These are phyloP conservation scores for Hamamelis virginiana DNA, from an alignment of 164 flowering plant genomes.

Conservation along the genomic window DNA sequence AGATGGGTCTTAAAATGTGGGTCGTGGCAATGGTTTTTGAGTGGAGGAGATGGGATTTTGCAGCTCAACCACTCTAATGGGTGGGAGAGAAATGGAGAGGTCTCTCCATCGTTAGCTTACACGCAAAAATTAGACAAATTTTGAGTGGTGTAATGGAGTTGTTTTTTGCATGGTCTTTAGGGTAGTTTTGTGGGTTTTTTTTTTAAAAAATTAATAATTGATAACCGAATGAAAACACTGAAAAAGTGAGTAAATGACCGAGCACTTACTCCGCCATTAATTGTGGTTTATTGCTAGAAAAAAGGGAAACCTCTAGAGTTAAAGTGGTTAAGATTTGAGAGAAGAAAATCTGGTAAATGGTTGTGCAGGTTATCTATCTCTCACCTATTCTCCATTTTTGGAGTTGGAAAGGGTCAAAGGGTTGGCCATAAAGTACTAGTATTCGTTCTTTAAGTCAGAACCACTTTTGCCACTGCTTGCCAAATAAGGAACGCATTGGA, in stretches of 20 bases:
- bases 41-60: slow-evolving; percentile 16
- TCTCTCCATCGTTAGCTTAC: slow-evolving; percentile 18
- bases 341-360: too few species aligned
- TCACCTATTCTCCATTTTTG: too few species aligned
- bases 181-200: not conserved
- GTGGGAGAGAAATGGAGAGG: slow-evolving; percentile 31
- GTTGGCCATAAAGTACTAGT: too few species aligned
- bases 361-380: too few species aligned
- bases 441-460: too few species aligned
- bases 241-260: not conserved
- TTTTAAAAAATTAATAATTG: not conserved
- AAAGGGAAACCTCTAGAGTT: not conserved
- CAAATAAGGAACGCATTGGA: too few species aligned
- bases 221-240: too few species aligned
- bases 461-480: too few species aligned
- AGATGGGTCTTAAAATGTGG: too few species aligned
- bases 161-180: not conserved
- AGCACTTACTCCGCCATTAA: not conserved
- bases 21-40: not conserved
- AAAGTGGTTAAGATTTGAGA: too few species aligned
- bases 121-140: slow-evolving; percentile 28
- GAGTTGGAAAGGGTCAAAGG: too few species aligned
- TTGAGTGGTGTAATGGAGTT: not conserved
- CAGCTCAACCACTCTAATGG: slow-evolving; percentile 45
- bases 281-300: not conserved